These are phyloP conservation scores for Plasmodium gonderi DNA, from an alignment of 169 alveolate genomes.

Conservation along the genomic window DNA sequence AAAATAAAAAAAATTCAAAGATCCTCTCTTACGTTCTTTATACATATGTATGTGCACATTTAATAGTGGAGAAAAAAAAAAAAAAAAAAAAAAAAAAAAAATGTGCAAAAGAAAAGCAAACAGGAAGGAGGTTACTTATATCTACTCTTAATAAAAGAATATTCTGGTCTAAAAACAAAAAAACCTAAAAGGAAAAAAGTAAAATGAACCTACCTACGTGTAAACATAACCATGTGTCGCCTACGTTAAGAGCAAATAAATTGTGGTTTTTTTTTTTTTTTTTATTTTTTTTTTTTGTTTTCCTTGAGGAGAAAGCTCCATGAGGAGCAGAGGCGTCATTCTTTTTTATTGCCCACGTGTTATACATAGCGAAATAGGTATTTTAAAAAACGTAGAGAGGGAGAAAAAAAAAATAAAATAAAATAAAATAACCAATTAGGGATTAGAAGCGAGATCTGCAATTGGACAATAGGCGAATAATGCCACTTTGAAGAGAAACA, in stretches of 20 bases:
- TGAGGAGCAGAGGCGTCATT: not conserved
- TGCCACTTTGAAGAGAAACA: not conserved
- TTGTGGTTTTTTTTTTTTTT: not conserved
- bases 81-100: not conserved
- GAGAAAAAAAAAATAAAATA: too few relatives aligned
- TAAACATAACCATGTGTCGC: not conserved
- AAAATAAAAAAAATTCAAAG: not conserved
- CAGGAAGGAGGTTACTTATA: too few relatives aligned
- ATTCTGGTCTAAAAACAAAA: too few relatives aligned
- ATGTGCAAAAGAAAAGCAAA: not conserved
- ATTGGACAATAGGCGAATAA: too few relatives aligned
- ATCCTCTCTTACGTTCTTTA: not conserved
- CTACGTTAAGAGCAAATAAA: not conserved
- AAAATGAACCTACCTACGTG: not conserved
- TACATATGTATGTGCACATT: not conserved
- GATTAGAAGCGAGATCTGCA: not conserved
- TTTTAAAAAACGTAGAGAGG: too few relatives aligned
- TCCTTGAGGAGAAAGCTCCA: not conserved
- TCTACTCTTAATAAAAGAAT: too few relatives aligned
- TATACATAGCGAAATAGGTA: too few relatives aligned
- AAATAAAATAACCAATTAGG: too few relatives aligned
- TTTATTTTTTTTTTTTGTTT: not conserved
- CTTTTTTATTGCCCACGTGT: not conserved
- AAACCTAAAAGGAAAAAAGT: too few relatives aligned
- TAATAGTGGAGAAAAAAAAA: not conserved